Evolutionary conservation across 805 yeast species (phyloP).

Genomic region (Metschnikowia henanensis): DNA sequence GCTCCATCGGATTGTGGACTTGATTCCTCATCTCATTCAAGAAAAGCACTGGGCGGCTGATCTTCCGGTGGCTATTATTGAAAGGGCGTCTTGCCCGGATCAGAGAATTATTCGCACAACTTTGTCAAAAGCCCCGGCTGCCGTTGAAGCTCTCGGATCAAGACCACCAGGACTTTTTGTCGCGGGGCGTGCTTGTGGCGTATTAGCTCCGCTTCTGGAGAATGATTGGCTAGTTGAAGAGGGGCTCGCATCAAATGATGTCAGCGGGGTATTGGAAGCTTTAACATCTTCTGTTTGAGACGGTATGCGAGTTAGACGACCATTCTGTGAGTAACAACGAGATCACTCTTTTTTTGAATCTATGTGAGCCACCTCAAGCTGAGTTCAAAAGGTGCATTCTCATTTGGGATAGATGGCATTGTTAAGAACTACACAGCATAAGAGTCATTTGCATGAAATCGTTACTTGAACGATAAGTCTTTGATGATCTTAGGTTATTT

Average conservation of each 20-base stretch:
- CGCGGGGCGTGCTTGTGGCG: constrained; percentile 76
- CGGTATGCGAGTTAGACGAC: too few species aligned
- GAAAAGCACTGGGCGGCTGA: constrained; percentile 63
- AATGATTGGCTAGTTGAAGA: constrained; percentile 49
- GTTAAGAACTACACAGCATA: too few species aligned
- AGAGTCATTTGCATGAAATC: too few species aligned
- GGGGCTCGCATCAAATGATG: constrained; percentile 27
- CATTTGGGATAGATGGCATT: too few species aligned
- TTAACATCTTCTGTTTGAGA: constrained; percentile 7
- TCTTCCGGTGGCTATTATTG: constrained; percentile 82
- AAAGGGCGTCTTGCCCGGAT: constrained; percentile 91
- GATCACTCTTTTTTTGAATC: too few species aligned
- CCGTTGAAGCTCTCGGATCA: constrained; percentile 75
- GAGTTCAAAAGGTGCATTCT: too few species aligned
- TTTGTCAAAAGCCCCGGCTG: constrained; percentile 63
- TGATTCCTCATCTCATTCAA: constrained; percentile 45
- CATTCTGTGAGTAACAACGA: too few species aligned
- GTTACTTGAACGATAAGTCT: too few species aligned
- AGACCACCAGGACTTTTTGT: constrained; percentile 92
- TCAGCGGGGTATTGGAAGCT: constrained; percentile 15
- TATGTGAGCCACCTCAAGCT: too few species aligned
- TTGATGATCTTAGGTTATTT: too few species aligned
- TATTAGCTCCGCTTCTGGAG: constrained; percentile 28
- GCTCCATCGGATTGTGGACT: constrained; percentile 67
- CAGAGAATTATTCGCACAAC: constrained; percentile 82